These are phyloP conservation scores for Pyrrhoderma noxium DNA, from an alignment of 1,284 basidiomycete species.

Conservation along the genomic window DNA sequence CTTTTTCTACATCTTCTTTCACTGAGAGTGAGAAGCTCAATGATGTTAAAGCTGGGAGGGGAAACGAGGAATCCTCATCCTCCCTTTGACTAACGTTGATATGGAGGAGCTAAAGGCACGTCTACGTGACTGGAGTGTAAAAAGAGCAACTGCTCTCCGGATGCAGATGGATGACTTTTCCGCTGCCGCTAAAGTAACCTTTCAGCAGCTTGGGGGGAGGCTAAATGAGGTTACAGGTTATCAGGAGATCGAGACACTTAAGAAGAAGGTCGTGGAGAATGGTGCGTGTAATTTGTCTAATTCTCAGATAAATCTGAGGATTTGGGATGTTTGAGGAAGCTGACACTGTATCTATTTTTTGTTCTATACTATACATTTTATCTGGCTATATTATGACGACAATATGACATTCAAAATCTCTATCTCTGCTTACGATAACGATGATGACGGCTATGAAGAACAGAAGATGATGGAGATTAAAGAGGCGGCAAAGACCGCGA, in stretches of 20 bases:
- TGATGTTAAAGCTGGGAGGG: too few relatives aligned
- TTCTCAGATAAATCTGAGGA: too few relatives aligned
- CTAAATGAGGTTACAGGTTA: constrained; percentile 88
- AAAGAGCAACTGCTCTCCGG: constrained; percentile 41
- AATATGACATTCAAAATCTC: neutral
- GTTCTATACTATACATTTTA: neutral
- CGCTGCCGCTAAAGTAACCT: constrained; percentile 43
- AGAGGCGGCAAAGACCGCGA: constrained; percentile 57
- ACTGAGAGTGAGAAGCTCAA: too few relatives aligned
- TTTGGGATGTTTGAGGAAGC: too few relatives aligned
- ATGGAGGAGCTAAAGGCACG: constrained; percentile 20
- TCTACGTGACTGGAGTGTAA: constrained; percentile 45
- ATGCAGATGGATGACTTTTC: constrained; percentile 53
- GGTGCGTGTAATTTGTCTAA: constrained; percentile 43
- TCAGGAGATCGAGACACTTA: constrained; percentile 80
- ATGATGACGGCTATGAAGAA: too few relatives aligned
- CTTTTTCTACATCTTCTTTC: too few relatives aligned
- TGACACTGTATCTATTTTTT: neutral
- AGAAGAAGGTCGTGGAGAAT: constrained; percentile 69
- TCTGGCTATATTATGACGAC: too few relatives aligned
- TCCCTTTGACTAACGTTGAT: too few relatives aligned
- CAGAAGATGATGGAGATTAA: constrained; percentile 53
- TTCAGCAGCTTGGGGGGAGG: constrained; percentile 67
- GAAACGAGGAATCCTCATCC: too few relatives aligned
- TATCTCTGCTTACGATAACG: neutral